phyloP scores from a whole-genome alignment of 2,329 filamentous ascomycete genomes.

The Rhinocladiella similis region DNA sequence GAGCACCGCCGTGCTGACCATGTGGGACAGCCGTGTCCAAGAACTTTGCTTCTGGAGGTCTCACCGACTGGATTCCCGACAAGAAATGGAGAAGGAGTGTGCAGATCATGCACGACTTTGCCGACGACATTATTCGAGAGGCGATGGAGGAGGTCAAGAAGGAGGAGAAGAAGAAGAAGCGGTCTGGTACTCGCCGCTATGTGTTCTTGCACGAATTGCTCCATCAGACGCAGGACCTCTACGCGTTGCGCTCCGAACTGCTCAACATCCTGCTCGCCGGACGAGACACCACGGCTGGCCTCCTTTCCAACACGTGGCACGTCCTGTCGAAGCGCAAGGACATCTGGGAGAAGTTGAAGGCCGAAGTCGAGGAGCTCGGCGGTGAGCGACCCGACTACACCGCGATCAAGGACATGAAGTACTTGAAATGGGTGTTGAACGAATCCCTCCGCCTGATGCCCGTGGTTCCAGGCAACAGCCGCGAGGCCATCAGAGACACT shows the following conservation, averaged over 20 bases:
- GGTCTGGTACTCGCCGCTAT: constrained; percentile 49
- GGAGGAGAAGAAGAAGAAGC: constrained; percentile 11
- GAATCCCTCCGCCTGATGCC: constrained; percentile 46
- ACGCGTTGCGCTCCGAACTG: constrained; percentile 29
- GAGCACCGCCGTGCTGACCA: background rate
- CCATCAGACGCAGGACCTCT: constrained; percentile 25
- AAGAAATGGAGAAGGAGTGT: constrained; percentile 19
- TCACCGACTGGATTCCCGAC: constrained; percentile 22
- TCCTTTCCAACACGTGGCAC: constrained; percentile 37
- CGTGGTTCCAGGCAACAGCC: constrained; percentile 42
- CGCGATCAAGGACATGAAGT: constrained; percentile 30
- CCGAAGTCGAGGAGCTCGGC: constrained; percentile 30
- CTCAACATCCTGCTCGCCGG: constrained; percentile 41
- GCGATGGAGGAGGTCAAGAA: constrained; percentile 16
- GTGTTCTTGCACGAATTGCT: constrained; percentile 29
- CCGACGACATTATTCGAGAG: constrained; percentile 25
- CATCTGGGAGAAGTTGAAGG: constrained; percentile 46
- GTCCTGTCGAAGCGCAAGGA: constrained; percentile 33
- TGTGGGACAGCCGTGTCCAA: constrained; percentile 7
- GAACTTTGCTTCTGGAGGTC: constrained; percentile 23
- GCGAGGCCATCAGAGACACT: constrained; percentile 42
- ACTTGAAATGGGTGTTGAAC: constrained; percentile 32
- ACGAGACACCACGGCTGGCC: constrained; percentile 39
- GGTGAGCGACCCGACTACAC: constrained; percentile 25
- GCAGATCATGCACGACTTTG: constrained; percentile 27